phyloP scores from a whole-genome alignment of 108 stramenopile genomes.

The Ochromonas danica region DNA sequence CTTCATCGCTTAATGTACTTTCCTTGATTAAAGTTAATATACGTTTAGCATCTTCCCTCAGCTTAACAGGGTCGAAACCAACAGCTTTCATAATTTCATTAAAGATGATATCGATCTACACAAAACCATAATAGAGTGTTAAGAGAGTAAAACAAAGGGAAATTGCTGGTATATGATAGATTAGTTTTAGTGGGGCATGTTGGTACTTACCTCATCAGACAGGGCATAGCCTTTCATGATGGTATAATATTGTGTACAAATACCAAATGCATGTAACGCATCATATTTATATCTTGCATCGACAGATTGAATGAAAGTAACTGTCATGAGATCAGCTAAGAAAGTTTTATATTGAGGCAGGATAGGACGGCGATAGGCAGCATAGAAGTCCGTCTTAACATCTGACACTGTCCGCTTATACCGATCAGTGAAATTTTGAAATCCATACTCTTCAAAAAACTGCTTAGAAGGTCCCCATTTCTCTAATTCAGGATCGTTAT shows the following conservation, averaged over 20 bases:
- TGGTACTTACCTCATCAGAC: not conserved
- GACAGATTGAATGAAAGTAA: not conserved
- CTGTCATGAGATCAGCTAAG: not conserved
- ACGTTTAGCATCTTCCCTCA: not conserved
- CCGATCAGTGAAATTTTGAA: not conserved
- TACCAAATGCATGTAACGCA: not conserved
- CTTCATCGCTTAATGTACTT: not conserved
- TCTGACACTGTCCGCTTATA: not conserved
- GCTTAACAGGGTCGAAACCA: not conserved
- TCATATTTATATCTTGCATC: not conserved
- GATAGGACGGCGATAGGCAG: not conserved
- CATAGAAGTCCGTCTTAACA: not conserved
- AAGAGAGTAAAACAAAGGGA: not conserved
- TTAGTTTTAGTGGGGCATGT: not conserved
- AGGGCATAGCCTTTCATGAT: slow-evolving; percentile 3
- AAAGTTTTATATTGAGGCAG: slow-evolving; percentile 3
- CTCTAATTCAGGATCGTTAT: not conserved
- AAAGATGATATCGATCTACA: slow-evolving; percentile 13
- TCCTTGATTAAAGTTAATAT: not conserved
- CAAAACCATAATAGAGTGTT: not conserved
- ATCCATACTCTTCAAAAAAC: not conserved
- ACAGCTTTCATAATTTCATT: slow-evolving; percentile 19
- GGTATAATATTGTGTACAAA: slow-evolving; percentile 7
- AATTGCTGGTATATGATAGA: not conserved
- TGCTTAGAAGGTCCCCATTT: not conserved